These are phyloP conservation scores for Trichomonas vaginalis DNA, from an alignment of 208 protist species.

Conservation along the genomic window DNA sequence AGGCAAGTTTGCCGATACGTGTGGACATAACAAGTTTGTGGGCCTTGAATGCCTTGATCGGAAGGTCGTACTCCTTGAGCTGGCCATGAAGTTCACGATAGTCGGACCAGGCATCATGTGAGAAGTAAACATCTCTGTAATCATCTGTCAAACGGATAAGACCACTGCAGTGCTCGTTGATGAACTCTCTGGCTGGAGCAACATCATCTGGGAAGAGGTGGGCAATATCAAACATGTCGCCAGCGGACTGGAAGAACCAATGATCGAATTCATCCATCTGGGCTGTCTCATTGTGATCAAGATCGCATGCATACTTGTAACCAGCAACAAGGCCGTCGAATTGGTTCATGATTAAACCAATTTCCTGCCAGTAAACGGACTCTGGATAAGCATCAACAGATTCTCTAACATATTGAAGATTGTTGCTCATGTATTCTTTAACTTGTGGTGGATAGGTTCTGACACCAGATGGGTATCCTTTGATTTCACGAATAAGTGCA, in stretches of 20 bases:
- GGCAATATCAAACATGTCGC: conserved; percentile 12
- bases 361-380: background rate
- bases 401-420: background rate
- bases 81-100: background rate
- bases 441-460: background rate
- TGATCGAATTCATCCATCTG: background rate
- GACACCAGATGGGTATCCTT: background rate
- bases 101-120: background rate
- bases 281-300: background rate
- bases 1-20: conserved; percentile 43
- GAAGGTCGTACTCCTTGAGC: background rate
- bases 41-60: background rate
- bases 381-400: background rate
- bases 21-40: background rate
- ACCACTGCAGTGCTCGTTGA: background rate
- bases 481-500: background rate
- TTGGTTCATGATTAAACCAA: background rate
- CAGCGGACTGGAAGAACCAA: conserved; percentile 9
- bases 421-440: background rate
- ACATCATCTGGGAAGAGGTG: background rate
- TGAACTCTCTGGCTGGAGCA: background rate
- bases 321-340: background rate
- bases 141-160: background rate
- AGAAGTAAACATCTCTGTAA: background rate
- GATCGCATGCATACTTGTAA: background rate